These are phyloP conservation scores for Blastocystis sp. DNA, from an alignment of 352 stramenopile genomes.

Conservation along the genomic window DNA sequence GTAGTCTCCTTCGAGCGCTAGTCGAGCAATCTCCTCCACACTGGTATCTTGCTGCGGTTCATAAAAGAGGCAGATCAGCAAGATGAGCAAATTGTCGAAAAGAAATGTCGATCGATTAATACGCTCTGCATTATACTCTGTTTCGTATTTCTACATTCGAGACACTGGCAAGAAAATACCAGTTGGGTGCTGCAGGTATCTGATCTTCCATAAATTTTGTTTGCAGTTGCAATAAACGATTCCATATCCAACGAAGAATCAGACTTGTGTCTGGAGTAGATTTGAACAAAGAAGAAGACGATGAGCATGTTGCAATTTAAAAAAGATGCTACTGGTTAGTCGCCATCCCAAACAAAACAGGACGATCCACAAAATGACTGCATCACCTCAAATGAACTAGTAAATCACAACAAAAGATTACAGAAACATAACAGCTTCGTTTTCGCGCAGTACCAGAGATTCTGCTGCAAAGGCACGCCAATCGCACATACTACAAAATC, in stretches of 20 bases:
- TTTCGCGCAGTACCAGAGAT: not conserved
- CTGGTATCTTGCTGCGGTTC: not conserved
- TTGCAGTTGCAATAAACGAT: not conserved
- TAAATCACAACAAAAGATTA: not conserved
- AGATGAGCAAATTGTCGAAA: slow-evolving; percentile 17
- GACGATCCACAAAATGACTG: not conserved
- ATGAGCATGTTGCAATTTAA: not conserved
- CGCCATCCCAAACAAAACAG: not conserved
- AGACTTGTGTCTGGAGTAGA: not conserved
- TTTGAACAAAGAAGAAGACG: slow-evolving; percentile 7
- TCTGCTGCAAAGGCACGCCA: slow-evolving; percentile 15
- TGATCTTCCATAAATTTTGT: not conserved
- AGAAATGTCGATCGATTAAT: not conserved
- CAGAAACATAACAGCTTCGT: not conserved
- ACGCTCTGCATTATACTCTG: not conserved
- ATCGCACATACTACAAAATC: not conserved
- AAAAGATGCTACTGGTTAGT: not conserved
- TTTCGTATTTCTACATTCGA: not conserved
- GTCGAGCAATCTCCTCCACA: not conserved
- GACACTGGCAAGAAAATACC: not conserved
- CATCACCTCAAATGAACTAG: slow-evolving; percentile 22
- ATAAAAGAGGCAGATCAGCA: slow-evolving; percentile 25
- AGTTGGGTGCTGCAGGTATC: not conserved
- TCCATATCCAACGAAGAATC: not conserved
- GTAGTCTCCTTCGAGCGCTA: not conserved